Percentiles rank a stretch among this genome's conserved stretches.
These are phyloP conservation scores for Cyclotella baltica DNA, from an alignment of 108 stramenopile species.

Conservation along the genomic window DNA sequence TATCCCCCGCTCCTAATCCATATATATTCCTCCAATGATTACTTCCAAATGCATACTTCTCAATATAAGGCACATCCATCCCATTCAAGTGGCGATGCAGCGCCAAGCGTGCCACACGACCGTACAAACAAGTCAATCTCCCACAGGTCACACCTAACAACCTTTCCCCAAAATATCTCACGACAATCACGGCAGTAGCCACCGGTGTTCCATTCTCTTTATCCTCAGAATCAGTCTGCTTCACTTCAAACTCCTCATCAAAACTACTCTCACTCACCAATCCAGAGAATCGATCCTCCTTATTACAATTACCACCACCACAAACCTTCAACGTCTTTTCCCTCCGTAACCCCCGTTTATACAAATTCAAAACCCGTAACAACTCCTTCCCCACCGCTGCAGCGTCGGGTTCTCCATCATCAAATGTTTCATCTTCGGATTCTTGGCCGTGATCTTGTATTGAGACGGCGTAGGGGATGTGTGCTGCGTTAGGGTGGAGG, in stretches of 20 bases:
- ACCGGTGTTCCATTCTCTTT: constrained; percentile 55
- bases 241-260: not conserved
- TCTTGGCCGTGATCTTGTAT: constrained; percentile 9
- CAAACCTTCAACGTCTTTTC: constrained; percentile 9
- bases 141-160: constrained; percentile 81
- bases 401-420: constrained; percentile 5
- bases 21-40: constrained; percentile 53
- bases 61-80: constrained; percentile 40
- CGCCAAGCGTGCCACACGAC: constrained; percentile 52
- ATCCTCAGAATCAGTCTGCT: constrained; percentile 61
- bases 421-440: not conserved
- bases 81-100: constrained; percentile 65
- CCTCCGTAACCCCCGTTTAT: constrained; percentile 3
- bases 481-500: constrained; percentile 60
- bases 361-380: constrained; percentile 2
- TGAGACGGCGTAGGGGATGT: constrained; percentile 57
- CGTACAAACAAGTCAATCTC: constrained; percentile 60
- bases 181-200: constrained; percentile 61
- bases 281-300: not conserved
- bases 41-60: constrained; percentile 29
- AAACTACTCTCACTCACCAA: not conserved
- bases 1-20: constrained; percentile 80
- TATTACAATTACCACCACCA: not conserved
- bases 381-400: constrained; percentile 9
- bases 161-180: constrained; percentile 60